Evolutionary conservation across 768 basidiomycete genomes (phyloP).

Genomic region (Pholiota molesta): DNA sequence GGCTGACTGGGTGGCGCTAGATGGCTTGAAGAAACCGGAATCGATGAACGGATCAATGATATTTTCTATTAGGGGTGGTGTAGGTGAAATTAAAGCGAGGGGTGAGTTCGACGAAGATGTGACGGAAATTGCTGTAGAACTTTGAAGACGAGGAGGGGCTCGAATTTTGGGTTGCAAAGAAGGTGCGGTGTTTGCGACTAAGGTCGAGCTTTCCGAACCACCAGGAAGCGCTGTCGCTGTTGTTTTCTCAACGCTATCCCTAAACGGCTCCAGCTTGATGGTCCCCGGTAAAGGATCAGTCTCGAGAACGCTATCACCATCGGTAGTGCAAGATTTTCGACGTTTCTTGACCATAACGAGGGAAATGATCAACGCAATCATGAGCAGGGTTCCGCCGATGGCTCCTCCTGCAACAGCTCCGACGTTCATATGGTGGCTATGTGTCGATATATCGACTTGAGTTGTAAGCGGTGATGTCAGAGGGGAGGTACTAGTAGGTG

Average conservation of each 20-base stretch:
- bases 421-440: neutral
- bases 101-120: neutral
- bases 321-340: neutral
- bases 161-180: neutral
- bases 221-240: neutral
- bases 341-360: neutral
- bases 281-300: neutral
- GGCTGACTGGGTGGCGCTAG: neutral
- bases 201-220: neutral
- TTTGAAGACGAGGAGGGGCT: neutral
- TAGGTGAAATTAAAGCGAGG: neutral
- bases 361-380: neutral
- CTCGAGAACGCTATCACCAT: neutral
- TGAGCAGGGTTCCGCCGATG: neutral
- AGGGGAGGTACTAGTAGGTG: neutral
- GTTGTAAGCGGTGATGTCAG: neutral
- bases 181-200: neutral
- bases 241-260: neutral
- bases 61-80: neutral
- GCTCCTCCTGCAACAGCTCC: neutral
- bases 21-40: neutral
- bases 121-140: neutral
- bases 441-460: too few species aligned
- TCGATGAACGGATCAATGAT: neutral
- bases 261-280: neutral